Evolutionary conservation across 306 rosid species (phyloP).

Genomic region (Trichosanthes truncata): DNA sequence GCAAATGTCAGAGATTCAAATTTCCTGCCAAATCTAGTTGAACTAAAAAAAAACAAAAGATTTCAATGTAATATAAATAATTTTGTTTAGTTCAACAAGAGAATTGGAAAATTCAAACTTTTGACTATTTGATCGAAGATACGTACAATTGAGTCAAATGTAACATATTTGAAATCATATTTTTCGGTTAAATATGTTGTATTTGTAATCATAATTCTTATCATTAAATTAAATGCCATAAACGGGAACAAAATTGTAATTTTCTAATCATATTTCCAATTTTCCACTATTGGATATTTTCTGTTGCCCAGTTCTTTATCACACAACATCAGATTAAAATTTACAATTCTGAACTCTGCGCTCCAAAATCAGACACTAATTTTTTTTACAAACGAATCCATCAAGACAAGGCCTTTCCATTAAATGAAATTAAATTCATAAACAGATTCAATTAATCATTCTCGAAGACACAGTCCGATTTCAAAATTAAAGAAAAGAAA

Average conservation of each 20-base stretch:
- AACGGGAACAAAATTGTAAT: neutral
- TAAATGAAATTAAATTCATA: neutral
- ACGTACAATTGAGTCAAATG: too few relatives aligned
- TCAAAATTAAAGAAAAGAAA: neutral
- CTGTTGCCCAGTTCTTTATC: neutral
- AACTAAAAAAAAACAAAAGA: too few relatives aligned
- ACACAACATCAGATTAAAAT: neutral
- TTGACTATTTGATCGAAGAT: too few relatives aligned
- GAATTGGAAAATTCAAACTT: too few relatives aligned
- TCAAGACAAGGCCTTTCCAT: neutral
- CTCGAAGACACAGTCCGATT: neutral
- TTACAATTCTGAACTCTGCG: neutral
- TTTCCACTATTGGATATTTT: neutral
- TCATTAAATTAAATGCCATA: neutral
- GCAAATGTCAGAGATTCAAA: too few relatives aligned
- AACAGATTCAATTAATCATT: neutral
- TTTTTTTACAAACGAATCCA: neutral
- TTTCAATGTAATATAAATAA: too few relatives aligned
- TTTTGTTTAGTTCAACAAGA: too few relatives aligned
- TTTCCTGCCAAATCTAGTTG: too few relatives aligned
- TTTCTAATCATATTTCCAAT: neutral
- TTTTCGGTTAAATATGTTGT: too few relatives aligned
- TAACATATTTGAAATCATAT: too few relatives aligned
- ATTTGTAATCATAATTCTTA: neutral
- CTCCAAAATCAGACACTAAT: neutral